Evolutionary conservation across 345 rosid genomes (phyloP), one percentile per base, ranked within the genome.

Genomic region (Hibiscus trionum): DNA sequence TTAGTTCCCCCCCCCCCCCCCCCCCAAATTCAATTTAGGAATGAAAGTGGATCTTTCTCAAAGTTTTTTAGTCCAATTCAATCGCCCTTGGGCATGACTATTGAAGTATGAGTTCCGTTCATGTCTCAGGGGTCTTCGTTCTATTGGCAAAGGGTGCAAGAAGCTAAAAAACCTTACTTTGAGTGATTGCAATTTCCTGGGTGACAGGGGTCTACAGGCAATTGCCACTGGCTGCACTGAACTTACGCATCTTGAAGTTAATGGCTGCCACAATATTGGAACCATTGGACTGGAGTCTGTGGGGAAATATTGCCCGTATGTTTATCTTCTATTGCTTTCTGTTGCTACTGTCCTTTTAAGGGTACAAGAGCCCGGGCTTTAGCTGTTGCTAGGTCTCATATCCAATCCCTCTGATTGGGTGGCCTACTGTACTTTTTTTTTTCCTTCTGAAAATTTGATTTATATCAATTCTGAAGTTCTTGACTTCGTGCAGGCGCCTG

Each of bases 221-320:
- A 80, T 93, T 76, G 96, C 98, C 60, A 56, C 70, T 17, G 94
- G 94, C 66, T 93, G 97, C 82, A 81, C 76, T 75, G 91, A 85
- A 71, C 91, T 93, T 75, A 81, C 85, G 12, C 93, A 88, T 84
- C 87, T 93, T 73, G 96, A 93, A 77, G 82, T 93, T 62, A 93
- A 91, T 83, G 98, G 98, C 63, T 91, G 98, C 80, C 96, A 90
- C 82, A 85, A 86, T 77, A 90, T 93, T 69, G 96, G 97, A 65
- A 89, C 97, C 33, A 29, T 71, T 42, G 98, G 98, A 73, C 59
- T 93, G 76, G 94, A 83, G 83, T 86, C 94, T 66, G 76, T 93
- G 71, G 97, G 98, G 81, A 83, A 49, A 84, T 88, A 81, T 72
- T 93, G 98, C 93, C 72, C 49, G 98, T 93, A 86, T 72, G 81